Evolutionary conservation across 371 early-diverging fungal species (phyloP), one percentile per base, ranked within the genome.

Genomic region (Rhizomucor pusillus): DNA sequence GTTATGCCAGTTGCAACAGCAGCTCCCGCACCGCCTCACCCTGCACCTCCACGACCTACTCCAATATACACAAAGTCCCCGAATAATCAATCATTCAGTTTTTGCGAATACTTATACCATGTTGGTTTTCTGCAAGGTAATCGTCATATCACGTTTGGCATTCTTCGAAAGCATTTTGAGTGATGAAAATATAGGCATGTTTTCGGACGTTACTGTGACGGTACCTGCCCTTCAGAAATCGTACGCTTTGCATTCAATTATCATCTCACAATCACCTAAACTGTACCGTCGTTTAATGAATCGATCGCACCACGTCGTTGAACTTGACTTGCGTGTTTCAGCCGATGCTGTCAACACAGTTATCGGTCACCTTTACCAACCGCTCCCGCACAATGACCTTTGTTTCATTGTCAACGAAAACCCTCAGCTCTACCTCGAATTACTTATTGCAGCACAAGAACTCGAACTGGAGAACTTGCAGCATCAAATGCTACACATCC

Each of bases 261-360:
- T 71, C 16, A 59, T 75, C 2, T 62, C 65, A 10, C 67, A 71
- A 36, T 75, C 75, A 16, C 69, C 75, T 18, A 58, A 59, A 5
- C 63, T 75, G 16, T 59, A 50, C 37, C 71, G 69, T 29, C 71
- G 60, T 40, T 62, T 74, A 5, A 29, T 43, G 2, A 56, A 47
- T 39, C 61, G 36, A 7, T 63, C 56, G 19, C 66, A 65, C 18
- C 53, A 59, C 9, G 47, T 66, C 33, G 16, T 50, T n/a, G 61
- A 69, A 46, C 47, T 69, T 35, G 69, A 71, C 52, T 49, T 66
- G 20, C 61, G 59, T 23, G 60, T 60, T 5, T 50, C 67, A 48
- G 51, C 50, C 11, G 71, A 75, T 40, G 59, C 75, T 3, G 52
- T 75, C 14, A 52, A 65, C 22, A 63, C 61, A 2, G 52, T 75